Percentiles rank a stretch among this genome's conserved stretches.
These are phyloP conservation scores for Mediolabrus comicus DNA, from an alignment of 108 stramenopile species.

Conservation along the genomic window DNA sequence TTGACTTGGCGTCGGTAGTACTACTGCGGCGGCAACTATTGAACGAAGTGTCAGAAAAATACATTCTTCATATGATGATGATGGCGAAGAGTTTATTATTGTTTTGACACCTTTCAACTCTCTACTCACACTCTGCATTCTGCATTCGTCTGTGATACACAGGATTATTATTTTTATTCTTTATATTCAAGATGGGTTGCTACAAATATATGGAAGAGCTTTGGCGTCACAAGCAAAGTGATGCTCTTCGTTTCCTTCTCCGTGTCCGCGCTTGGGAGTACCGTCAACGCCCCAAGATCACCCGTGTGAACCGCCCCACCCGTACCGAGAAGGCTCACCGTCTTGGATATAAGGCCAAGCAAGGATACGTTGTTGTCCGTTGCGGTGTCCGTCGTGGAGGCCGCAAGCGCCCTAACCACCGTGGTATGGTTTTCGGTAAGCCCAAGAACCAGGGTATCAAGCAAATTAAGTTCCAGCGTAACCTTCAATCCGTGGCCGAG, in stretches of 20 bases:
- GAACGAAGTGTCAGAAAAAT: too few relatives aligned
- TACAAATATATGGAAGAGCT: conserved; percentile 99
- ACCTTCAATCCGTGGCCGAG: conserved; percentile 96
- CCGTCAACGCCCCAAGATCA: conserved; percentile 97
- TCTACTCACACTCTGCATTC: neutral
- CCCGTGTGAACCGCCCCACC: conserved; percentile 89
- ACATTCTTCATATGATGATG: too few relatives aligned
- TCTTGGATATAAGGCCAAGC: conserved; percentile 99
- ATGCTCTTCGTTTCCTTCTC: conserved; percentile 99
- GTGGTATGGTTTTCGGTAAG: conserved; percentile 99
- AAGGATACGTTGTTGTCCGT: conserved; percentile 98
- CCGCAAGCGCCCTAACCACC: conserved; percentile 98
- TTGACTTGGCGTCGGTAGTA: too few relatives aligned
- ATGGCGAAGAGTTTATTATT: too few relatives aligned
- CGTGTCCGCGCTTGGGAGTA: conserved; percentile 99
- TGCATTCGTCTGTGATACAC: neutral
- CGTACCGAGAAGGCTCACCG: conserved; percentile 99
- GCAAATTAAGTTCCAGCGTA: conserved; percentile 98
- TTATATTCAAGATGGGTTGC: conserved; percentile 86
- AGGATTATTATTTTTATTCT: conserved; percentile 8
- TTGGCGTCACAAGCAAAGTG: conserved; percentile 99
- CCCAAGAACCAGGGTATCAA: conserved; percentile 99
- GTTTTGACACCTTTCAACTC: neutral
- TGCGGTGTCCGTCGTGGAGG: conserved; percentile 99
- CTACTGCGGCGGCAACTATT: too few relatives aligned